Percentiles rank a stretch among this genome's conserved stretches.
Evolutionary conservation across 2,329 filamentous ascomycete species (phyloP).

Genomic region (Juglanconis sp.): DNA sequence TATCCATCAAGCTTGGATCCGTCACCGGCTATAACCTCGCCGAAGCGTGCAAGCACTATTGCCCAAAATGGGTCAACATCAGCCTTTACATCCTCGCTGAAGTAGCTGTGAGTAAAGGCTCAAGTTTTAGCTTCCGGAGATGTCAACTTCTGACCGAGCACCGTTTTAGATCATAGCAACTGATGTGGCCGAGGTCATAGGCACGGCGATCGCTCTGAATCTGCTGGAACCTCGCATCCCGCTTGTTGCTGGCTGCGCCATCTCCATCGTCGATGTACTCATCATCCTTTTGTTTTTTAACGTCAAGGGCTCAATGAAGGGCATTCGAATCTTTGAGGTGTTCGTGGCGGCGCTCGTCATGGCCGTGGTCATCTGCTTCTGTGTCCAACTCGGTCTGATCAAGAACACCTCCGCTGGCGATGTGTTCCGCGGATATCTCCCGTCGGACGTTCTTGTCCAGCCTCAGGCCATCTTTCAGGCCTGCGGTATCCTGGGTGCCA

Average conservation of each 20-base stretch:
- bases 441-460: slow-evolving; percentile 56
- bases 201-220: slow-evolving; percentile 64
- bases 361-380: slow-evolving; percentile 64
- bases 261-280: slow-evolving; percentile 65
- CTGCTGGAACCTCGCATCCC: slow-evolving; percentile 58
- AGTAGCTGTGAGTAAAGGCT: slow-evolving; percentile 17
- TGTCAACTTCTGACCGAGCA: background rate
- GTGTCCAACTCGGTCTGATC: slow-evolving; percentile 61
- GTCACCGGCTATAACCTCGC: slow-evolving; percentile 64
- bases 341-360: slow-evolving; percentile 59
- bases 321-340: slow-evolving; percentile 56
- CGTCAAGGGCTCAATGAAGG: slow-evolving; percentile 53
- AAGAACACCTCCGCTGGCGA: slow-evolving; percentile 46
- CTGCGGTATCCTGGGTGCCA: slow-evolving; percentile 70
- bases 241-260: slow-evolving; percentile 61
- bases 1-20: slow-evolving; percentile 65
- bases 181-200: slow-evolving; percentile 64
- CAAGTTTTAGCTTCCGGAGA: too few species aligned
- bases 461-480: slow-evolving; percentile 55
- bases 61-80: slow-evolving; percentile 60
- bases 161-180: slow-evolving; percentile 66
- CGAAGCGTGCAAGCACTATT: slow-evolving; percentile 58
- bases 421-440: slow-evolving; percentile 61
- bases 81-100: slow-evolving; percentile 59
- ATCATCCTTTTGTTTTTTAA: slow-evolving; percentile 62